Percentiles rank a stretch among this genome's conserved stretches.
These are phyloP conservation scores for Mesotaenium endlicherianum DNA, from an alignment of 139 green algal species.

Conservation along the genomic window DNA sequence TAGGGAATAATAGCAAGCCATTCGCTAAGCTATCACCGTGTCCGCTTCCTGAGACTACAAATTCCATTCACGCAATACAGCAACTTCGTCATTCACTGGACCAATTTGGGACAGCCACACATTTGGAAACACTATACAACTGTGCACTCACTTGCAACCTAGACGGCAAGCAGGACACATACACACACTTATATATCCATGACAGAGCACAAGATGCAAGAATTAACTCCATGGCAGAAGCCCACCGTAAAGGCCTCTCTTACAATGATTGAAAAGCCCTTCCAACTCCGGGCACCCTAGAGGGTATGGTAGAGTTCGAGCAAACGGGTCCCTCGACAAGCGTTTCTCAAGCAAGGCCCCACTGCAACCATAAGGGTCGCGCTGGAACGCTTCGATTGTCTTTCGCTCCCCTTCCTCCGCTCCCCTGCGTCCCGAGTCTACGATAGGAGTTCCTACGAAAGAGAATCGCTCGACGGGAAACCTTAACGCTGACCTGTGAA, in stretches of 20 bases:
- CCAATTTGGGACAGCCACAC: too few relatives aligned
- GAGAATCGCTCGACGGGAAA: slow-evolving; percentile 68
- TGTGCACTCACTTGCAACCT: too few relatives aligned
- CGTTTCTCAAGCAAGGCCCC: slow-evolving; percentile 21
- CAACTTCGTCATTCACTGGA: too few relatives aligned
- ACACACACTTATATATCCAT: too few relatives aligned
- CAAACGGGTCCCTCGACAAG: slow-evolving; percentile 20
- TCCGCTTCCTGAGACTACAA: too few relatives aligned
- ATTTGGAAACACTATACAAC: too few relatives aligned
- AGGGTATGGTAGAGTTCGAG: slow-evolving; percentile 29
- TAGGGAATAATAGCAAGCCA: too few relatives aligned
- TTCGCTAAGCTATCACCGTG: too few relatives aligned
- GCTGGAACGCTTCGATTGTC: slow-evolving; percentile 8
- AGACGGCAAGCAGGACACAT: too few relatives aligned
- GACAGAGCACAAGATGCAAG: too few relatives aligned
- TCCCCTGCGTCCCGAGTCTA: not conserved
- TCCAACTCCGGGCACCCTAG: slow-evolving; percentile 15
- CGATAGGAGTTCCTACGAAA: slow-evolving; percentile 66
- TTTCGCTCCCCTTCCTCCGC: slow-evolving; percentile 1
- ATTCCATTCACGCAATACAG: too few relatives aligned
- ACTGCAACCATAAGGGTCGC: slow-evolving; percentile 39
- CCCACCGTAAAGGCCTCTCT: not conserved
- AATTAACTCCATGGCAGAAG: slow-evolving; percentile 18
- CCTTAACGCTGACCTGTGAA: slow-evolving; percentile 73
- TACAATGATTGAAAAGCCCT: slow-evolving; percentile 24